Conservation (phyloP, 1,284 basidiomycete species). For the Xanthoconium separans region DNA sequence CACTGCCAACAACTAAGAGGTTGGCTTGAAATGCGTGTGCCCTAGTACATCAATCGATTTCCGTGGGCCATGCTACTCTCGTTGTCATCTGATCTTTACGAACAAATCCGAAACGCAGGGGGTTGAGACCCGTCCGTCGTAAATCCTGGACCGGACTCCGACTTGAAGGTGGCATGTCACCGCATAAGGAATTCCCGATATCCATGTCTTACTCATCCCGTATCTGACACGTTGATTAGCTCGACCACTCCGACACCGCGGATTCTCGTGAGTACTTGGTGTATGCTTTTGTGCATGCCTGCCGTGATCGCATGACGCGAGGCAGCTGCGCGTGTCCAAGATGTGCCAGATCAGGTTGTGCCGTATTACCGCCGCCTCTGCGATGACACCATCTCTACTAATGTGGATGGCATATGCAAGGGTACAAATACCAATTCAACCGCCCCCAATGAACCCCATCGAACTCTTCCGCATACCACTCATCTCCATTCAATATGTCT, state of each 20-base stretch:
- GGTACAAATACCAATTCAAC: conserved; percentile 20
- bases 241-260: not conserved
- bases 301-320: not conserved
- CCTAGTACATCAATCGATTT: too few species aligned
- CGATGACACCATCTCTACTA: conserved; percentile 5
- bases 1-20: too few species aligned
- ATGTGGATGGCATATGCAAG: not conserved
- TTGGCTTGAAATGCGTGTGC: too few species aligned
- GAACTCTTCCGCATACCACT: not conserved
- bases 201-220: too few species aligned
- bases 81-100: too few species aligned
- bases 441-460: not conserved
- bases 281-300: conserved; percentile 13
- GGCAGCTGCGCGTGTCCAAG: conserved; percentile 11
- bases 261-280: conserved; percentile 13
- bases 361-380: not conserved
- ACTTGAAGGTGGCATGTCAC: too few species aligned
- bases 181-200: too few species aligned
- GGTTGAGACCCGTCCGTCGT: too few species aligned
- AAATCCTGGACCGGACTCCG: too few species aligned
- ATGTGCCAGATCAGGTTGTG: conserved; percentile 9
- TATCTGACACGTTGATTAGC: too few species aligned
- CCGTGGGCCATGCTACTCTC: too few species aligned
- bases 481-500: conserved; percentile 18
- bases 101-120: too few species aligned